phyloP scores from a whole-genome alignment of 1,139 yeast genomes.

The Nakaseomyces uthaithaninus region DNA sequence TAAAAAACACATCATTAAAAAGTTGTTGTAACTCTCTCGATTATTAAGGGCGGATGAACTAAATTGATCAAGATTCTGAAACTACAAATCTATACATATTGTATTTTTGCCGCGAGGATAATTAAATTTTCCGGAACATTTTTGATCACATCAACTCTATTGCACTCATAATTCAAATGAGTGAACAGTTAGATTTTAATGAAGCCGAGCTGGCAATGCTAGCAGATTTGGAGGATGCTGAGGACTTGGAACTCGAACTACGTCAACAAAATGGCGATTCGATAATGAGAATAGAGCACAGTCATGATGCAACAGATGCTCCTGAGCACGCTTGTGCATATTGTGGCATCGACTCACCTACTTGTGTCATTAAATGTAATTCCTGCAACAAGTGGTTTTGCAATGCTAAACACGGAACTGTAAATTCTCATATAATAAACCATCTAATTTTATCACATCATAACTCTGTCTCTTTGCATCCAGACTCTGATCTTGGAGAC shows the following conservation, averaged over 20 bases:
- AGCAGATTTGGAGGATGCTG: constrained; percentile 6
- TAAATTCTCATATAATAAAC: constrained; percentile 75
- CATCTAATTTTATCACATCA: constrained; percentile 81
- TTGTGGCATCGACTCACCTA: constrained; percentile 65
- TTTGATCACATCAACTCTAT: too few relatives aligned
- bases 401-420: constrained; percentile 55
- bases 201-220: constrained; percentile 2
- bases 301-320: not conserved
- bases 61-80: too few relatives aligned
- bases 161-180: too few relatives aligned
- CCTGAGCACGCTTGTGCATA: constrained; percentile 52
- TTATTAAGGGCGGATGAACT: too few relatives aligned
- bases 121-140: too few relatives aligned
- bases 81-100: too few relatives aligned
- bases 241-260: not conserved
- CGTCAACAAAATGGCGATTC: not conserved
- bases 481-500: constrained; percentile 77
- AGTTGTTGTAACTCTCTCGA: too few relatives aligned
- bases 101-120: too few relatives aligned
- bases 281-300: not conserved
- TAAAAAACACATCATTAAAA: too few relatives aligned
- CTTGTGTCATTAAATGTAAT: constrained; percentile 67
- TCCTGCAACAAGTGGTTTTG: constrained; percentile 87
- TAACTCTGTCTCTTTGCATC: constrained; percentile 64
- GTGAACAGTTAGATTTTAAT: constrained; percentile 1